Conservation (phyloP, 768 basidiomycete species). For the Porphyrellus cyaneotinctus region DNA sequence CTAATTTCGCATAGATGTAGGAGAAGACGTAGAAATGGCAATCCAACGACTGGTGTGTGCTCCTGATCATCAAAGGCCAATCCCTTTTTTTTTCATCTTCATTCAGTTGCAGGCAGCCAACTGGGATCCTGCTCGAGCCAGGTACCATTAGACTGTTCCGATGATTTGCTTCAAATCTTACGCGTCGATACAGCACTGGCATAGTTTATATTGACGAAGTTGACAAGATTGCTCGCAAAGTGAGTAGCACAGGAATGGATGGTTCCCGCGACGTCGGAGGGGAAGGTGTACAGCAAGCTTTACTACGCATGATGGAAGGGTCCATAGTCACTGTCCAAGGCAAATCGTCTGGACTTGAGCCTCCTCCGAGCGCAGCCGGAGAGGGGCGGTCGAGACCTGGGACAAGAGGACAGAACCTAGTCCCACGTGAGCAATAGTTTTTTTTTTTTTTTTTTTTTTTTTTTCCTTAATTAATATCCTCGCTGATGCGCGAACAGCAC, state of each 20-base stretch:
- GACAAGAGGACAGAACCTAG: conserved; percentile 42
- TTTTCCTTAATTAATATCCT: not conserved
- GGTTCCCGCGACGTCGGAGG: conserved; percentile 87
- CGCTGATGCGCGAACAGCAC: conserved; percentile 35
- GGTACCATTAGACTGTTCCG: conserved; percentile 39
- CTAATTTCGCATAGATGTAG: conserved; percentile 61
- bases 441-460: not conserved
- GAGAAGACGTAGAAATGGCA: conserved; percentile 93
- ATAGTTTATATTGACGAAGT: conserved; percentile 97
- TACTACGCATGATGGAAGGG: conserved; percentile 93
- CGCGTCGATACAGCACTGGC: conserved; percentile 57
- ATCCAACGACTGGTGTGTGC: conserved; percentile 71
- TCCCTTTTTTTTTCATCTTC: not conserved
- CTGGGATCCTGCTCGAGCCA: conserved; percentile 82
- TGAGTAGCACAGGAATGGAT: conserved; percentile 50
- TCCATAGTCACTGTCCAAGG: conserved; percentile 78
- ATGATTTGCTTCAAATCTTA: conserved; percentile 1
- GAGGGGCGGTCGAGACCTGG: conserved; percentile 49
- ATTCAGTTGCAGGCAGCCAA: conserved; percentile 81
- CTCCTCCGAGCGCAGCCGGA: conserved; percentile 39
- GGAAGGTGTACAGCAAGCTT: conserved; percentile 93
- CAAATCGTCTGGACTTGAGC: conserved; percentile 52
- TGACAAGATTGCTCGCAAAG: conserved; percentile 83
- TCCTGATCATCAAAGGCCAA: not conserved
- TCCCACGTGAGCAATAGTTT: conserved; percentile 18